These are phyloP conservation scores for Neurospora tetraspora DNA, from an alignment of 495 filamentous ascomycete genomes.

Conservation along the genomic window DNA sequence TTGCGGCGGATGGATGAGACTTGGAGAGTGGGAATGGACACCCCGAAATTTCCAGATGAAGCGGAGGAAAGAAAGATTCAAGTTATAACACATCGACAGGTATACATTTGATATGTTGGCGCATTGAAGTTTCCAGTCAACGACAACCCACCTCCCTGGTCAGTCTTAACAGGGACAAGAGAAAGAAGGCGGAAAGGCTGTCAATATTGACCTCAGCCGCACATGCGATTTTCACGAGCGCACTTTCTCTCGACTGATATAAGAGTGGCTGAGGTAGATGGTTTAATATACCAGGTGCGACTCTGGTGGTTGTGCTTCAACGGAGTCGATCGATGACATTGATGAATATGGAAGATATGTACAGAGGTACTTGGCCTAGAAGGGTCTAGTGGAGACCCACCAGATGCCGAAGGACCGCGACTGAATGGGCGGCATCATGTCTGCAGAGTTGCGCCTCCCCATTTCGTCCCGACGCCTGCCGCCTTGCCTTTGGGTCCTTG, in stretches of 20 bases:
- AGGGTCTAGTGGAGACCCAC: background rate
- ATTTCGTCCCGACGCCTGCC: slow-evolving; percentile 22
- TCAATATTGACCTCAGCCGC: background rate
- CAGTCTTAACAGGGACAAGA: background rate
- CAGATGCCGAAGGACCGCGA: background rate
- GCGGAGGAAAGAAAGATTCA: background rate
- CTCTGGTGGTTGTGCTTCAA: background rate
- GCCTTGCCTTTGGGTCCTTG: slow-evolving; percentile 11
- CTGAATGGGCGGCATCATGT: background rate
- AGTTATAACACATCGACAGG: background rate
- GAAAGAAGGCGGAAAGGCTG: background rate
- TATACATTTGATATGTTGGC: background rate
- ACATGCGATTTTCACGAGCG: background rate
- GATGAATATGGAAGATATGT: background rate
- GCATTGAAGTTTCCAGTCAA: background rate
- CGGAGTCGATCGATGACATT: background rate
- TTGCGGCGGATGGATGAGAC: background rate
- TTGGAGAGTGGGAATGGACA: background rate
- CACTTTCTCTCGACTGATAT: background rate
- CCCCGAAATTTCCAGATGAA: background rate
- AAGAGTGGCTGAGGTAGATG: background rate
- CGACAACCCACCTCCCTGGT: background rate
- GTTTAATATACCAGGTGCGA: background rate
- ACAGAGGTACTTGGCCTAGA: background rate
- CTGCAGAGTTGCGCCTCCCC: slow-evolving; percentile 13